These are phyloP conservation scores for Gossypium aridum DNA, from an alignment of 441 rosid genomes.

Conservation along the genomic window DNA sequence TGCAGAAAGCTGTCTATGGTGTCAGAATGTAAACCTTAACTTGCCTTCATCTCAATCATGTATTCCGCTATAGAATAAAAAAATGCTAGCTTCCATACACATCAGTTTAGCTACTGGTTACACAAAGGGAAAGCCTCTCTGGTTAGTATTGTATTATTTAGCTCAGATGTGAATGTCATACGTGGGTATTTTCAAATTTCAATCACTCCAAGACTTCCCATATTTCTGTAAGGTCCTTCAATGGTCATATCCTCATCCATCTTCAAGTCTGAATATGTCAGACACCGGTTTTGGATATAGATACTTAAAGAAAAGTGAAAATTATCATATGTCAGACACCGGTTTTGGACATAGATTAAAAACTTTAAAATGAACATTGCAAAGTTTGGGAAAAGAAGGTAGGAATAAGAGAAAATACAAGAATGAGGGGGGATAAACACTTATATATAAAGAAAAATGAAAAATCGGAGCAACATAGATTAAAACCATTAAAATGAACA, in stretches of 20 bases:
- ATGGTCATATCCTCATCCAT: no score
- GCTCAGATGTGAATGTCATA: neutral
- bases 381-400: neutral
- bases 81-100: neutral
- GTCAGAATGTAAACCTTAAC: neutral
- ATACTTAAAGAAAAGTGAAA: neutral
- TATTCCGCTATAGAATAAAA: neutral
- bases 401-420: neutral
- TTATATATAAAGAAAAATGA: constrained; percentile 18
- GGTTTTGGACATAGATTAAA: neutral
- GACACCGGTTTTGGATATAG: neutral
- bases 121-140: neutral
- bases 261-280: neutral
- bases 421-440: constrained; percentile 17
- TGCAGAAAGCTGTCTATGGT: neutral
- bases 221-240: no score
- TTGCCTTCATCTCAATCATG: neutral
- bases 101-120: neutral
- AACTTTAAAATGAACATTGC: neutral
- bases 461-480: neutral
- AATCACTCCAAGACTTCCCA: neutral
- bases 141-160: neutral
- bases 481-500: neutral
- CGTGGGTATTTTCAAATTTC: neutral
- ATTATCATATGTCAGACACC: neutral